Percentiles rank a stretch among this genome's conserved stretches.
Conservation (phyloP, 108 stramenopile genomes). For the Epipyxis sp. region DNA sequence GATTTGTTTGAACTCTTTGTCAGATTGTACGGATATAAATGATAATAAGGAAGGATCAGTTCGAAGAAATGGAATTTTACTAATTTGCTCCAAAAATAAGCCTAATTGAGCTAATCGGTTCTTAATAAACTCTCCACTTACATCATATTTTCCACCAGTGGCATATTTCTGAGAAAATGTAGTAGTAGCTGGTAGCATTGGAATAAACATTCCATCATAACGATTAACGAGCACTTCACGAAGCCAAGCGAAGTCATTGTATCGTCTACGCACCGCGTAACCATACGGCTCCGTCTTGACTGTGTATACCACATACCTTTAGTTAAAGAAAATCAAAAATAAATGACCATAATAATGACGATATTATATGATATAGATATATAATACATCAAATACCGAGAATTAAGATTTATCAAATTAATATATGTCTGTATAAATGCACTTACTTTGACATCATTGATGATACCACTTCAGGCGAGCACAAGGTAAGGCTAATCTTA, state of each 20-base stretch:
- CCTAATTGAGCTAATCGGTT: conserved; percentile 28
- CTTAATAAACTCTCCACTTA: conserved; percentile 4
- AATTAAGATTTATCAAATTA: too few relatives aligned
- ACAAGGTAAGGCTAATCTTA: background rate
- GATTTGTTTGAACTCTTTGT: conserved; percentile 12
- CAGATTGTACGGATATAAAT: conserved; percentile 33
- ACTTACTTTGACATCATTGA: conserved; percentile 1
- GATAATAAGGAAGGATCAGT: conserved; percentile 17
- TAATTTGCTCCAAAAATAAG: conserved; percentile 30
- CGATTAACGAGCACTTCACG: conserved; percentile 21
- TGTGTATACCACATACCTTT: conserved; percentile 30
- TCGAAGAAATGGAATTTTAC: conserved; percentile 31
- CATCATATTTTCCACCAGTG: background rate
- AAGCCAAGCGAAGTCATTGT: conserved; percentile 35
- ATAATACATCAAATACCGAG: too few relatives aligned
- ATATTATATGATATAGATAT: too few relatives aligned
- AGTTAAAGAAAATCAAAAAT: background rate
- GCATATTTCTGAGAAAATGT: background rate
- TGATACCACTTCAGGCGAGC: background rate
- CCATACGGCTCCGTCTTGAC: conserved; percentile 30
- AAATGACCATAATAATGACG: background rate
- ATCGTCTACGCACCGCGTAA: conserved; percentile 35
- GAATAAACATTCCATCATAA: conserved; percentile 33
- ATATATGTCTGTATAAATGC: background rate
- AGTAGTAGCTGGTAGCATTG: background rate